Evolutionary conservation across 2,329 filamentous ascomycete species (phyloP).

Genomic region (Rhinocladiella similis): DNA sequence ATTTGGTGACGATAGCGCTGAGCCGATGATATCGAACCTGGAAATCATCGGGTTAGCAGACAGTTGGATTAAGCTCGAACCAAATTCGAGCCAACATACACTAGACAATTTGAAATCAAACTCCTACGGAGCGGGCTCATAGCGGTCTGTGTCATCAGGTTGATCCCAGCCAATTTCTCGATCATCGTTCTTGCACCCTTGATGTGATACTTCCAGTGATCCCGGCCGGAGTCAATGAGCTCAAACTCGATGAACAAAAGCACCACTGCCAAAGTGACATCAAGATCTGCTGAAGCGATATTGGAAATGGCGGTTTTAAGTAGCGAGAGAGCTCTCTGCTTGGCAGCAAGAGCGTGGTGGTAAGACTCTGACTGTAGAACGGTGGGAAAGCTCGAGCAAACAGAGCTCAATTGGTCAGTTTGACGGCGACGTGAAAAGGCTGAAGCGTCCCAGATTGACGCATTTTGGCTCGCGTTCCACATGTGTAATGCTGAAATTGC

Average conservation of each 20-base stretch:
- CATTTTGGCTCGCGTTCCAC: constrained; percentile 1
- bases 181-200: constrained; percentile 53
- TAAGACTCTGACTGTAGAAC: neutral
- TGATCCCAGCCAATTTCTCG: constrained; percentile 35
- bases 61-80: neutral
- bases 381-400: too few species aligned
- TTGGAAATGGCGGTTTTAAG: neutral
- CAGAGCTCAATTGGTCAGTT: neutral
- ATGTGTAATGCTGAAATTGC: constrained; percentile 35
- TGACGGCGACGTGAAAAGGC: neutral
- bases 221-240: constrained; percentile 51
- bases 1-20: neutral
- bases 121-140: neutral
- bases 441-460: too few species aligned
- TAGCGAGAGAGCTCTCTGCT: neutral
- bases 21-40: constrained; percentile 5
- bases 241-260: constrained; percentile 53
- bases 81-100: neutral
- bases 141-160: constrained; percentile 12
- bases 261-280: constrained; percentile 47
- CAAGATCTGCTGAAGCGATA: constrained; percentile 35
- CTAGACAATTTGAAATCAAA: constrained; percentile 1
- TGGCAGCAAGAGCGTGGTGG: neutral
- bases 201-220: constrained; percentile 54
- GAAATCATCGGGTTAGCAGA: neutral